phyloP scores from a whole-genome alignment of 495 filamentous ascomycete species.

The Aspergillus incahuasiensis region DNA sequence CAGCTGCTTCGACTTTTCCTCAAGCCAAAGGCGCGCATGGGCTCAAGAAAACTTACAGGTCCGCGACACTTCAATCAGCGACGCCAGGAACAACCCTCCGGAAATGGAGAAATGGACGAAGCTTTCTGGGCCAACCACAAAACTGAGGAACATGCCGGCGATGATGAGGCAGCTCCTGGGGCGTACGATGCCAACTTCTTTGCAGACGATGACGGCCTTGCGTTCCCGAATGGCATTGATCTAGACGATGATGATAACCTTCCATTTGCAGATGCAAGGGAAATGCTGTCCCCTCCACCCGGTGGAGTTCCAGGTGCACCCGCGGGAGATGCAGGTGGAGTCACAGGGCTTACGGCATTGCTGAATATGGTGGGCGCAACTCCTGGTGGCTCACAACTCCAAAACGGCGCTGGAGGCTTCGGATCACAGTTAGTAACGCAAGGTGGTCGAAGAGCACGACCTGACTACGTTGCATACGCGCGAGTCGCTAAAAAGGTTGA shows the following conservation, averaged over 20 bases:
- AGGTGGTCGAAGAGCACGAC: slow-evolving; percentile 66
- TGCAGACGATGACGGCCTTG: slow-evolving; percentile 88
- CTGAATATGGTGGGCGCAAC: slow-evolving; percentile 44
- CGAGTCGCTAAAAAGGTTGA: slow-evolving; percentile 99
- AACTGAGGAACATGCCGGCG: slow-evolving; percentile 49
- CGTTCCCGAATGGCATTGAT: slow-evolving; percentile 61
- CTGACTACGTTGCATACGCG: slow-evolving; percentile 96
- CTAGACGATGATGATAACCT: slow-evolving; percentile 67
- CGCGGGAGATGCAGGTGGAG: slow-evolving; percentile 32
- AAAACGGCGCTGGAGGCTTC: slow-evolving; percentile 57
- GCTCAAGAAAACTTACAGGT: slow-evolving; percentile 47
- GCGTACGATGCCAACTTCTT: slow-evolving; percentile 98
- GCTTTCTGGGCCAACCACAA: slow-evolving; percentile 87
- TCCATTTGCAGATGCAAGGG: slow-evolving; percentile 84
- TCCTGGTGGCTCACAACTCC: slow-evolving; percentile 24
- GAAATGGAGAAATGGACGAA: slow-evolving; percentile 75
- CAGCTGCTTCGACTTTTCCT: slow-evolving; percentile 86
- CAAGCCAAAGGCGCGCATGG: slow-evolving; percentile 82
- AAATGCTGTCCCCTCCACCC: slow-evolving; percentile 76
- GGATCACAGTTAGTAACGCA: slow-evolving; percentile 93
- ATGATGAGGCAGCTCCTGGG: slow-evolving; percentile 52
- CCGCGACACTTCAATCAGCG: slow-evolving; percentile 35
- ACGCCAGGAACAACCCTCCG: slow-evolving; percentile 49
- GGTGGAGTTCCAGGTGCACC: slow-evolving; percentile 35
- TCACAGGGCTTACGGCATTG: slow-evolving; percentile 37